Conservation (phyloP, 805 yeast species). For the Candida tallmaniae region DNA sequence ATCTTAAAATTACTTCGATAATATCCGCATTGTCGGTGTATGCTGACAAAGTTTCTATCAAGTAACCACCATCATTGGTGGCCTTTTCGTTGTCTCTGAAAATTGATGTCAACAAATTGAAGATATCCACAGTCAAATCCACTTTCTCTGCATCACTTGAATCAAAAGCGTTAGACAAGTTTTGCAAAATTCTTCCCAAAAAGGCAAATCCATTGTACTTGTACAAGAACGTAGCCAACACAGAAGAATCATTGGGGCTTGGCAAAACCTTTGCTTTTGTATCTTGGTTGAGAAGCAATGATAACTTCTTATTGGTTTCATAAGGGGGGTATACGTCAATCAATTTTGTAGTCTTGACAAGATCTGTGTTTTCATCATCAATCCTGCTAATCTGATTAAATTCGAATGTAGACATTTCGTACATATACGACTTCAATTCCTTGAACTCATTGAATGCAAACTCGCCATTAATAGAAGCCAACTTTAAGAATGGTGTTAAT, state of each 20-base stretch:
- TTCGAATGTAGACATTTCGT: constrained; percentile 34
- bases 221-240: constrained; percentile 62
- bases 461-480: constrained; percentile 59
- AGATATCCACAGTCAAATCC: constrained; percentile 42
- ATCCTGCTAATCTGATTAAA: constrained; percentile 39
- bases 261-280: constrained; percentile 73
- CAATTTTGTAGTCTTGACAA: constrained; percentile 45
- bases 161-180: constrained; percentile 42
- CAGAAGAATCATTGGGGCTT: constrained; percentile 28
- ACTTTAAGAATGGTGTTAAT: constrained; percentile 54
- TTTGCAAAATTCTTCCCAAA: constrained; percentile 73
- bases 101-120: constrained; percentile 48
- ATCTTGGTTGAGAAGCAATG: constrained; percentile 41
- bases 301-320: constrained; percentile 43
- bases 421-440: constrained; percentile 59
- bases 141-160: constrained; percentile 33
- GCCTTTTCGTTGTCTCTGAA: constrained; percentile 31
- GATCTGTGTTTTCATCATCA: constrained; percentile 50
- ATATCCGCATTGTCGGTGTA: constrained; percentile 56
- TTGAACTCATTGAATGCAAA: constrained; percentile 63
- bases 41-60: constrained; percentile 39
- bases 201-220: constrained; percentile 84
- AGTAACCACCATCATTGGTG: constrained; percentile 18
- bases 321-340: constrained; percentile 55
- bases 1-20: constrained; percentile 54